Base-by-base conservation (phyloP, 208 protist genomes). In the Crithidia bombi region DNA sequence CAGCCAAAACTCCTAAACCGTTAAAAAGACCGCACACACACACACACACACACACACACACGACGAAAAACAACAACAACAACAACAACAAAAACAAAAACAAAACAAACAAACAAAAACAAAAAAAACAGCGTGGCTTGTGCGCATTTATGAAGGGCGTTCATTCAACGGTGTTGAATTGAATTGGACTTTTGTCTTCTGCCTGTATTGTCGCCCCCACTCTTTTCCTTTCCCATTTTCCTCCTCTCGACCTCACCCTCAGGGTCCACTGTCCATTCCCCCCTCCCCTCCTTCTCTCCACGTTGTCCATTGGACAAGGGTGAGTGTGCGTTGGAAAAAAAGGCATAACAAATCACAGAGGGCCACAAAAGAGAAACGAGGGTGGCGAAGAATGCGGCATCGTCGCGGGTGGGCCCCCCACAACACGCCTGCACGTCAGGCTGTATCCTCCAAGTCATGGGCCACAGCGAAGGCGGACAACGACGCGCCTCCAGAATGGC, bases 401-500 rank as follows among this genome's bases (percentile, higher is more conserved):
- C 41, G 57, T 23, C 26, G 41, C 7, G 36, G 39, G 26, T 35
- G 41, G 57, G 35, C 52, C 6, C 23, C 7, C 6, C 7, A 43
- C 14, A 5, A 25, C 52, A 28, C 5, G 12, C 12, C 41, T 41
- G 9, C 41, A 4, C 26, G 1, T 47, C 26, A 0, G 5, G 23
- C 38, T 3, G 10, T 19, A 1, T 54, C 44, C 3, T 32, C 59
- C 1, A 51, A 21, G 30, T 54, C 59, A n/a, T 54, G 59, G 41
- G 44, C 44, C 9, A 21, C 59, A 1, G n/a, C 38, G 10, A 46
- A 0, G 30, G 12, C 50, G 9, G 44, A 57, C 12, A 5, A 2
- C 23, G 14, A 68, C 23, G 63, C 46, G 4, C 50, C 63, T 14
- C 44, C 38, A n/a, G 54, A 69, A 32, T 76, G 70, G 70, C 66